These are phyloP conservation scores for Globisporangium cylindrosporum DNA, from an alignment of 352 stramenopile species.

Conservation along the genomic window DNA sequence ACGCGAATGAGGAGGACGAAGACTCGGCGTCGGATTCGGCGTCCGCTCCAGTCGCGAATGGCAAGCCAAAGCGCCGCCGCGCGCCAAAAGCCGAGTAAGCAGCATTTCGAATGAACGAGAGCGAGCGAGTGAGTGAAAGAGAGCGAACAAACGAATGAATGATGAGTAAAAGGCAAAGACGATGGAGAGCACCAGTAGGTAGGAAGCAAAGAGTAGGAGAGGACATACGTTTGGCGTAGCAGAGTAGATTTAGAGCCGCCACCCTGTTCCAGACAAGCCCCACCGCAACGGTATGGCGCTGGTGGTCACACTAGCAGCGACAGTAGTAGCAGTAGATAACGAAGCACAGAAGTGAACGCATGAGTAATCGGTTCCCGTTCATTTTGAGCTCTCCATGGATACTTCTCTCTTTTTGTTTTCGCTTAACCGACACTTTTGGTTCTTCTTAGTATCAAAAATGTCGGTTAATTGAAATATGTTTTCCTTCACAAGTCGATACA, in stretches of 20 bases:
- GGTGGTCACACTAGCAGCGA: not conserved
- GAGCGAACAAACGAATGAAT: conserved; percentile 5
- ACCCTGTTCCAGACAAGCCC: not conserved
- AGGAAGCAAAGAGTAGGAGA: not conserved
- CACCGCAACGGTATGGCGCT: not conserved
- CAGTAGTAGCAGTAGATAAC: not conserved
- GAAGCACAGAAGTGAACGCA: not conserved
- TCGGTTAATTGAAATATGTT: not conserved
- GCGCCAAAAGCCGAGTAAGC: conserved; percentile 64
- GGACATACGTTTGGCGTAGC: not conserved
- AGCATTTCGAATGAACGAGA: not conserved
- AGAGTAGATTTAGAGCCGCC: conserved; percentile 5
- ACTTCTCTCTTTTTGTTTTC: too few species aligned
- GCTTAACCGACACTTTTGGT: too few species aligned
- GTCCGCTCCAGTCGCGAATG: conserved; percentile 10
- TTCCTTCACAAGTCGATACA: not conserved
- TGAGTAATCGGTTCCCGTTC: not conserved
- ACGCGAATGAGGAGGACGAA: conserved; percentile 20
- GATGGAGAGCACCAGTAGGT: not conserved
- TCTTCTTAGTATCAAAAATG: not conserved
- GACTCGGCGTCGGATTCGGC: conserved; percentile 18
- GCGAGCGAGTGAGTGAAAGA: not conserved
- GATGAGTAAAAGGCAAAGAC: not conserved
- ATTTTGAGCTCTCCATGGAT: too few species aligned
- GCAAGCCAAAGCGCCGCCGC: conserved; percentile 55